Evolutionary conservation across 2,329 filamentous ascomycete species (phyloP), one percentile per base, ranked within the genome.

Genomic region (Botrytis sinoallii): DNA sequence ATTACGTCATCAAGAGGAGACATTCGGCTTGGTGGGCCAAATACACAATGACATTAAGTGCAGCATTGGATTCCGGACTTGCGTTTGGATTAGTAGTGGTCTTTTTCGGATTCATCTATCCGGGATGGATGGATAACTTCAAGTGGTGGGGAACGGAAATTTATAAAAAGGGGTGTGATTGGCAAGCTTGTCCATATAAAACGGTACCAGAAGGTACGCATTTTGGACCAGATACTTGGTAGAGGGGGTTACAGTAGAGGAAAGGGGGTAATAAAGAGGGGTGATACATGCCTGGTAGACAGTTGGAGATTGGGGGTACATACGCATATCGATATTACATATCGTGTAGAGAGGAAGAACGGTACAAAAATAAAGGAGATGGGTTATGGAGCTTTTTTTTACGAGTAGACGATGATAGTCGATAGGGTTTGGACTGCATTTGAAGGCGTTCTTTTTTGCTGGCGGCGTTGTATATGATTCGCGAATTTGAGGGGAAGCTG

Each of bases 131-230:
- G 85, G 87, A 89, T 57, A 86, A 86, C 42, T 94, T 96, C 80
- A 89, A 85, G 73, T 97, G 93, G 94, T 97, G 93, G 94, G 94
- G 94, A 0, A 97, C 94, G 0, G 92, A 96, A 80, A 87, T 95
- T 8, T 94, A 94, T 81, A 95, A 94, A 82, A 86, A 90, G 82
- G 93, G 93, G 32, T 96, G 93, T 81, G 93, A 96, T 84, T 96
- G 93, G 93, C 86, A 90, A 81, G 93, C 92, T 61, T 96, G 93
- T 81, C 83, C 92, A 1, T 95, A 92, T 80, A 88, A 85, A 72
- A 86, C 82, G 0, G 86, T 96, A 8, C 84, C 85, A 0, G 87
- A 89, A 22, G 92, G 91, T 0, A 85, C 86, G 38, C 87, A 84
- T 74, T 94, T 94, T 82, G 92, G 92, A 0, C 90, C 90, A 2